Evolutionary conservation across 805 yeast genomes (phyloP).

Genomic region (Suhomyces kilbournensis): DNA sequence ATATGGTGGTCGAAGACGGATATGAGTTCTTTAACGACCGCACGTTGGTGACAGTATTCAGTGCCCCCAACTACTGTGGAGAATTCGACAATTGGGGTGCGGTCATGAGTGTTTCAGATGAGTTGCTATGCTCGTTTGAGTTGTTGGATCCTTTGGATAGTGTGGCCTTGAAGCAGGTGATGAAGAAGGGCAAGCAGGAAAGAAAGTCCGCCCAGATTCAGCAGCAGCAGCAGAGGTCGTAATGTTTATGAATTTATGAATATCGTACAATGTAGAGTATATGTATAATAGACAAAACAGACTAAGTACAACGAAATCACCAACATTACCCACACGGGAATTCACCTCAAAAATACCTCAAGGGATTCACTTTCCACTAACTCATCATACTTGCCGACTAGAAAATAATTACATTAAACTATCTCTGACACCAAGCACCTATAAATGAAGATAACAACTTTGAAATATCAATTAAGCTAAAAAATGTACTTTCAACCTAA

Average conservation of each 20-base stretch:
- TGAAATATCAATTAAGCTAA: too few relatives aligned
- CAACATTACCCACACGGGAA: too few relatives aligned
- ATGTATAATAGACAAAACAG: background rate
- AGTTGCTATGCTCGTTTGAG: slow-evolving; percentile 88
- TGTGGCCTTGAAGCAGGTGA: slow-evolving; percentile 87
- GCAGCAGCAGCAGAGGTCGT: slow-evolving; percentile 5
- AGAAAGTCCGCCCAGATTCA: slow-evolving; percentile 54
- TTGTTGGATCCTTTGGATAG: slow-evolving; percentile 91
- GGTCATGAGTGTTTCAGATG: slow-evolving; percentile 94
- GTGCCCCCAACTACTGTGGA: slow-evolving; percentile 80
- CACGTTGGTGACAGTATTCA: slow-evolving; percentile 67
- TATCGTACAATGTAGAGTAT: background rate
- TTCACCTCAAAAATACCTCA: too few relatives aligned
- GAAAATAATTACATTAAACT: too few relatives aligned
- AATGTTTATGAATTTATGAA: background rate
- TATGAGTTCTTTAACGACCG: slow-evolving; percentile 74
- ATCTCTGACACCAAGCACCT: too few relatives aligned
- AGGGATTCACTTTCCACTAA: too few relatives aligned
- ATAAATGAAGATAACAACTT: too few relatives aligned
- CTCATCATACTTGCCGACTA: too few relatives aligned
- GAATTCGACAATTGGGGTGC: slow-evolving; percentile 96
- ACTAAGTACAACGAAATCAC: too few relatives aligned
- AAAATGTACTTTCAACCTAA: too few relatives aligned
- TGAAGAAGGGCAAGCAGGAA: slow-evolving; percentile 91
- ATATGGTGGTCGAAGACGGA: slow-evolving; percentile 84